Conservation (phyloP, 2,329 filamentous ascomycete genomes). For the Trichophyton benhamiae region DNA sequence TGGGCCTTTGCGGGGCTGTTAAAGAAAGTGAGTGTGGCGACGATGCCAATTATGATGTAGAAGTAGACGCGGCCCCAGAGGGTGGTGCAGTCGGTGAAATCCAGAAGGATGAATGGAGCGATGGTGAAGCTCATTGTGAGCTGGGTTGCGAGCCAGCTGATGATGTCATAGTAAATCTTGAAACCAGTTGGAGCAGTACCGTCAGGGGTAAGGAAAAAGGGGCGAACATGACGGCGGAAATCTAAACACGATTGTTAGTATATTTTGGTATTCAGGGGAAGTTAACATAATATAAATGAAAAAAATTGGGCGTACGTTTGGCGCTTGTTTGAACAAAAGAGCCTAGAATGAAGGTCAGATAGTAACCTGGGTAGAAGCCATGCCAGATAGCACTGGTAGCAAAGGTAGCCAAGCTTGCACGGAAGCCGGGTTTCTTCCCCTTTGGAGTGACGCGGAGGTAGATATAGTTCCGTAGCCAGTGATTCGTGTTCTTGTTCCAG, state of each 20-base stretch:
- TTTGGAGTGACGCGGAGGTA: constrained; percentile 90
- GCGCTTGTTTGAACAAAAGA: constrained; percentile 86
- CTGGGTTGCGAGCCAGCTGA: constrained; percentile 65
- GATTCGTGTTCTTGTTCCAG: constrained; percentile 99
- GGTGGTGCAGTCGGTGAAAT: constrained; percentile 54
- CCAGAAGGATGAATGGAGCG: constrained; percentile 73
- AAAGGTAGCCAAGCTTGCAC: constrained; percentile 88
- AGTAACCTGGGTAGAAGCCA: constrained; percentile 95
- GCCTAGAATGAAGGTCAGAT: constrained; percentile 76
- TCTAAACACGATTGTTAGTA: constrained; percentile 42
- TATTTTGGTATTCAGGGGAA: too few relatives aligned
- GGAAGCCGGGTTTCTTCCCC: constrained; percentile 91
- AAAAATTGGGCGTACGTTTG: constrained; percentile 54
- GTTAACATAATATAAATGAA: not conserved
- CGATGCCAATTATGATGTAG: constrained; percentile 62
- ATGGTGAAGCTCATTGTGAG: constrained; percentile 71
- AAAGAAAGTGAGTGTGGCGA: constrained; percentile 59
- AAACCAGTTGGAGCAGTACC: constrained; percentile 53
- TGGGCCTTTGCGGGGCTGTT: constrained; percentile 58
- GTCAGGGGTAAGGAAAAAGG: constrained; percentile 77
- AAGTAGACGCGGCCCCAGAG: constrained; percentile 85
- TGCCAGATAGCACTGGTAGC: constrained; percentile 94
- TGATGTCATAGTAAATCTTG: constrained; percentile 79
- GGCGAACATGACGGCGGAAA: constrained; percentile 75
- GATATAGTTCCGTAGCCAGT: constrained; percentile 91